These are phyloP conservation scores for Malbranchea zuffiana DNA, from an alignment of 2,329 filamentous ascomycete species.

Conservation along the genomic window DNA sequence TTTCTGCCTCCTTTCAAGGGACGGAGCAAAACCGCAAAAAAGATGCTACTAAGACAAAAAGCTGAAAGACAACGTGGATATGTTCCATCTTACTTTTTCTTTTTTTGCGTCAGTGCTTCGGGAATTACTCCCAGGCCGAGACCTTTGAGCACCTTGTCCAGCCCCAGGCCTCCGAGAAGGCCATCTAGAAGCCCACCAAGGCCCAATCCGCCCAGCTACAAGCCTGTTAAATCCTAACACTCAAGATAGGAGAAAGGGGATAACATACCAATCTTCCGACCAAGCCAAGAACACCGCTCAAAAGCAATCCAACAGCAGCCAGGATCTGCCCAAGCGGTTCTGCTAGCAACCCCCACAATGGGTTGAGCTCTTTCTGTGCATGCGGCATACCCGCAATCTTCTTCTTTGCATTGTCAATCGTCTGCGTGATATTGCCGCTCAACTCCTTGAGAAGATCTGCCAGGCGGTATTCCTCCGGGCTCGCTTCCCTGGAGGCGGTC, in stretches of 20 bases:
- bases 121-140: conserved; percentile 43
- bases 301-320: conserved; percentile 71
- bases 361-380: conserved; percentile 89
- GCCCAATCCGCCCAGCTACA: conserved; percentile 10
- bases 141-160: conserved; percentile 41
- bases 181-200: conserved; percentile 46
- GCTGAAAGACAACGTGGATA: neutral
- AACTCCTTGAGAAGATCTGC: conserved; percentile 77
- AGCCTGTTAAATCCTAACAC: neutral
- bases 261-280: conserved; percentile 73
- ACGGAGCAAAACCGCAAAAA: neutral
- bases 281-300: conserved; percentile 72
- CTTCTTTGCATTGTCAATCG: conserved; percentile 79
- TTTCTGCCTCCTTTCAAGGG: neutral
- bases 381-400: conserved; percentile 86
- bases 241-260: conserved; percentile 40
- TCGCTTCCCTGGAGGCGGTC: conserved; percentile 61
- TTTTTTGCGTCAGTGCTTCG: conserved; percentile 38
- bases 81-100: conserved; percentile 38
- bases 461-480: conserved; percentile 72
- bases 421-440: conserved; percentile 66
- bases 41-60: neutral
- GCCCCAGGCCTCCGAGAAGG: conserved; percentile 61
- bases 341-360: conserved; percentile 61
- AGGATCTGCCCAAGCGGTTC: conserved; percentile 90